Evolutionary conservation across 495 filamentous ascomycete genomes (phyloP), one percentile per base, ranked within the genome.

Genomic region (Poronia punctata): DNA sequence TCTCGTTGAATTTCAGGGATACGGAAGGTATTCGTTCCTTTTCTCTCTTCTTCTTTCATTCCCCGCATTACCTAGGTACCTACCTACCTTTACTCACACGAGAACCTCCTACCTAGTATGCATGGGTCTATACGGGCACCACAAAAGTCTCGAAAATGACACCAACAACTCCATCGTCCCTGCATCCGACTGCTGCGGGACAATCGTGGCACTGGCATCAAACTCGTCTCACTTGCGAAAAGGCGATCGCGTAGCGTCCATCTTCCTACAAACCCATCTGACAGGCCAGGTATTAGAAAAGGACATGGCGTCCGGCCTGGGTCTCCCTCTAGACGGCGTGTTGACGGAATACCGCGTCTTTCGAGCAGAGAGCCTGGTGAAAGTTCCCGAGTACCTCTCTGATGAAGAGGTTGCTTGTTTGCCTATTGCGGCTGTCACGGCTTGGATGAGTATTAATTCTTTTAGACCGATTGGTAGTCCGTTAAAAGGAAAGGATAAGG

Each of bases 1-100:
- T 79, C 0, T 67, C 71, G 12, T 61, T 80, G 7, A 82, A 82
- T 46, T 81, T 75, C 43, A 68, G 75, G 20, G 75, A 81, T 46
- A 70, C 70, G 5, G 76, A 72, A 56, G 49, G 54, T 57, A 18
- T 7, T 22, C 8, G 11, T 7, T 12, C 9, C 38, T 17, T 4
- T 5, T 21, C 7, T 11, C 21, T 33, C n/a, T n/a, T 24, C 15
- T 23, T 18, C 8, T 20, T 5, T 28, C 7, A 10, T 16, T 11
- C 35, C 23, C 8, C 15, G 6, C 23, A 5, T 7, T 2, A 10
- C 24, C 7, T 7, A 7, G 24, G n/a, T 27, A n/a, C 49, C 45
- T 49, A 11, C 27, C 43, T 42, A 11, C 10, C 5, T 9, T 32
- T 20, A 28, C 24, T 2, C 20, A 10, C 19, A 8, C 21, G 34